A percentile compares a stretch with the other conserved stretches of the same genome.
These are phyloP conservation scores for Plasmodium knowlesi DNA, from an alignment of 169 alveolate species.

Conservation along the genomic window DNA sequence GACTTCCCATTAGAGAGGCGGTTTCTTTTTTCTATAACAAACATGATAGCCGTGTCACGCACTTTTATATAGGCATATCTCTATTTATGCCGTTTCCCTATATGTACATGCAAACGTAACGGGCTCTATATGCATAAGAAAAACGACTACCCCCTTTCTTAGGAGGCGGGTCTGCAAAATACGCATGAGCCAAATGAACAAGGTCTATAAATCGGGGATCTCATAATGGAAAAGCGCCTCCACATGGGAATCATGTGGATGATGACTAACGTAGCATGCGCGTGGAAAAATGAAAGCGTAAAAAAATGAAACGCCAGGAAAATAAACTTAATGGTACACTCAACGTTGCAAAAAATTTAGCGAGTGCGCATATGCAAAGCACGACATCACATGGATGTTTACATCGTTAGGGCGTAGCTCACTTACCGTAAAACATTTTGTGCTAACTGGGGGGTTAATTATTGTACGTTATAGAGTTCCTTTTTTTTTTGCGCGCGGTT, in stretches of 20 bases:
- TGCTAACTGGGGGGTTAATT: neutral
- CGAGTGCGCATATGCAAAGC: neutral
- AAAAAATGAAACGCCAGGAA: neutral
- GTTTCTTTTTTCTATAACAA: too few species aligned
- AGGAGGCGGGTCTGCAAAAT: neutral
- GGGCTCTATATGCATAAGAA: neutral
- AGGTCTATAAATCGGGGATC: neutral
- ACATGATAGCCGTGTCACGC: neutral
- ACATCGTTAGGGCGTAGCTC: neutral
- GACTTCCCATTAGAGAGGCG: neutral
- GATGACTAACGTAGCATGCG: neutral
- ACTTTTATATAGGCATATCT: neutral
- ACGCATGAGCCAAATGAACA: neutral
- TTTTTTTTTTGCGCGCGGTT: neutral
- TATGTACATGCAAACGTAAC: neutral
- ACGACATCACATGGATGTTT: neutral
- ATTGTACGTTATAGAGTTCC: neutral
- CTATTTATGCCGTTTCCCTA: neutral
- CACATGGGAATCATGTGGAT: neutral
- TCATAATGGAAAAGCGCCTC: neutral
- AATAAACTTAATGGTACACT: neutral
- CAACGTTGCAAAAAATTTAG: neutral
- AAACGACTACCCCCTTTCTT: neutral
- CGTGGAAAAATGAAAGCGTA: neutral
- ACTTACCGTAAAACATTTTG: constrained; percentile 76